Evolutionary conservation across 768 basidiomycete species (phyloP).

Genomic region (Rickenella mellea): DNA sequence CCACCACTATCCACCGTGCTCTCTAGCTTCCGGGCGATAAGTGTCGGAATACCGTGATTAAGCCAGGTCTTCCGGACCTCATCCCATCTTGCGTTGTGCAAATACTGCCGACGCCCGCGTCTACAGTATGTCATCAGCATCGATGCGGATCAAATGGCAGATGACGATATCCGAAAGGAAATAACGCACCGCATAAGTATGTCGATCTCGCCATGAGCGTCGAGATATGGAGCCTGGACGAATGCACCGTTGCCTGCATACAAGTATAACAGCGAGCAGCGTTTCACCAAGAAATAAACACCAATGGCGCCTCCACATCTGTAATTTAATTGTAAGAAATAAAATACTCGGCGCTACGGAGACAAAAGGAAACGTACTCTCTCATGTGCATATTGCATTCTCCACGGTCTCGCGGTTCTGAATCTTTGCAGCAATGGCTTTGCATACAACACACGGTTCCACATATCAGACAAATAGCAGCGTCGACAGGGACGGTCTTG

Average conservation of each 20-base stretch:
- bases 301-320: conserved; percentile 90
- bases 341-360: background rate
- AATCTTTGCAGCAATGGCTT: conserved; percentile 83
- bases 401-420: conserved; percentile 49
- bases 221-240: conserved; percentile 81
- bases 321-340: conserved; percentile 5
- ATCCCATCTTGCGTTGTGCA: conserved; percentile 82
- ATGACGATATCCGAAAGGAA: background rate
- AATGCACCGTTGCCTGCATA: conserved; percentile 89
- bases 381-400: conserved; percentile 95
- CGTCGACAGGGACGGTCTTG: conserved; percentile 68
- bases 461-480: conserved; percentile 88
- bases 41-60: conserved; percentile 79
- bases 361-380: conserved; percentile 54
- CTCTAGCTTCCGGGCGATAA: conserved; percentile 85
- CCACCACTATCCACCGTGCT: conserved; percentile 84
- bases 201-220: conserved; percentile 90
- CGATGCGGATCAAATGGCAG: background rate
- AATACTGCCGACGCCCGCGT: conserved; percentile 79
- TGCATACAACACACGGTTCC: conserved; percentile 83
- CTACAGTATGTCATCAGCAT: conserved; percentile 26
- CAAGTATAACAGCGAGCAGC: conserved; percentile 82
- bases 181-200: conserved; percentile 71
- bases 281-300: conserved; percentile 84
- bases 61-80: conserved; percentile 90